A percentile compares a stretch with the other conserved stretches of the same genome.
These are phyloP conservation scores for Eragrostis tef DNA, from an alignment of 202 grass and related monocot species.

Conservation along the genomic window DNA sequence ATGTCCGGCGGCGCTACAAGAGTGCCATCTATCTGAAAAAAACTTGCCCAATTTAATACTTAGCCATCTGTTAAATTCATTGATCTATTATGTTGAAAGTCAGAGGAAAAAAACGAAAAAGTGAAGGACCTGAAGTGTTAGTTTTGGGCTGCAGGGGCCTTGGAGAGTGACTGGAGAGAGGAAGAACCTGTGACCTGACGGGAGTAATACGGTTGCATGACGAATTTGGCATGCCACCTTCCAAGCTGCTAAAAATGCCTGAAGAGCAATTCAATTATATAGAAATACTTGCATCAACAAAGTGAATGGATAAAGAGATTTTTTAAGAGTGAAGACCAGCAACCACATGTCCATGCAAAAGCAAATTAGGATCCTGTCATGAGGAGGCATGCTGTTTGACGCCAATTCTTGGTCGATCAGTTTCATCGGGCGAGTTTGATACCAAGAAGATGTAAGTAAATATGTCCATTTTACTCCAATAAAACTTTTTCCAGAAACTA, in stretches of 20 bases:
- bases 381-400: neutral
- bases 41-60: neutral
- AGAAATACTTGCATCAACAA: neutral
- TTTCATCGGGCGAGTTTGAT: no score
- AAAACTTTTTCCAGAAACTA: no score
- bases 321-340: neutral
- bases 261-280: no score
- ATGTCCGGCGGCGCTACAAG: constrained; percentile 59
- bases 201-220: constrained; percentile 54
- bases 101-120: neutral
- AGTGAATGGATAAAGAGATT: neutral
- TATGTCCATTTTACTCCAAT: no score
- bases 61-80: neutral
- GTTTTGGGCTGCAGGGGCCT: constrained; percentile 63
- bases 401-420: no score
- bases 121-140: constrained; percentile 62
- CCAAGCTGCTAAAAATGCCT: constrained; percentile 76
- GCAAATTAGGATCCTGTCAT: neutral
- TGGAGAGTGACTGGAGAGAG: constrained; percentile 58
- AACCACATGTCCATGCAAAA: constrained; percentile 2
- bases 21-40: constrained; percentile 67
- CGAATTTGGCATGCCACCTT: constrained; percentile 54
- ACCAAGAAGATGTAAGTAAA: no score
- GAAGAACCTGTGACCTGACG: constrained; percentile 57
- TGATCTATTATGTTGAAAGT: neutral